Percentiles rank a stretch among this genome's conserved stretches.
Conservation (phyloP, 305 asterid genomes). For the Caryopteris hybrid region DNA sequence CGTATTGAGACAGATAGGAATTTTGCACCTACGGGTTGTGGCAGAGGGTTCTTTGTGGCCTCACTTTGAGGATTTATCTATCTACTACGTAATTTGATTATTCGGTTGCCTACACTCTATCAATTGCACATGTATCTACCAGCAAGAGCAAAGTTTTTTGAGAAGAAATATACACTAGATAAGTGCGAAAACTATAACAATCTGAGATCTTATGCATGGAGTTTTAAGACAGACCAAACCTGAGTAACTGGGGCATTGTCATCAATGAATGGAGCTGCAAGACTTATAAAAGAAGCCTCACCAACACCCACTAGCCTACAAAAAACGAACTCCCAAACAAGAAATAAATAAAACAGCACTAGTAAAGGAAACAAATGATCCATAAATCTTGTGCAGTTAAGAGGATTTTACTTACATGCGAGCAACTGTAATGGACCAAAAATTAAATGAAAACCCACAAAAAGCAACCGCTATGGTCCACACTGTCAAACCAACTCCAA, state of each 20-base stretch:
- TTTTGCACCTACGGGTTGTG: no score
- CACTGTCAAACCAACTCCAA: slow-evolving; percentile 89
- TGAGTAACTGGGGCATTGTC: slow-evolving; percentile 91
- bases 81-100: no score
- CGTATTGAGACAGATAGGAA: no score
- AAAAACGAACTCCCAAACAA: no score
- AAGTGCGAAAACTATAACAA: slow-evolving; percentile 5
- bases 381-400: slow-evolving; percentile 3
- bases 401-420: slow-evolving; percentile 73
- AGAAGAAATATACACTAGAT: slow-evolving; percentile 1
- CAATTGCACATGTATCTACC: background rate
- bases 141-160: background rate
- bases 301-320: slow-evolving; percentile 97
- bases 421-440: slow-evolving; percentile 77
- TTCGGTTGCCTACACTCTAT: no score
- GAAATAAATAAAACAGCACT: background rate
- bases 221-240: slow-evolving; percentile 35
- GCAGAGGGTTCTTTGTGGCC: no score
- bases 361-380: slow-evolving; percentile 3
- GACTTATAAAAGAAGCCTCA: slow-evolving; percentile 97
- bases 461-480: slow-evolving; percentile 91
- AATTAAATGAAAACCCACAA: slow-evolving; percentile 78
- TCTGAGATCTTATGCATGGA: slow-evolving; percentile 10
- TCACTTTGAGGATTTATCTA: no score
- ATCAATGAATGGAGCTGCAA: slow-evolving; percentile 97